Evolutionary conservation across 768 basidiomycete genomes (phyloP).

Genomic region (Psilocybe tampanensis): DNA sequence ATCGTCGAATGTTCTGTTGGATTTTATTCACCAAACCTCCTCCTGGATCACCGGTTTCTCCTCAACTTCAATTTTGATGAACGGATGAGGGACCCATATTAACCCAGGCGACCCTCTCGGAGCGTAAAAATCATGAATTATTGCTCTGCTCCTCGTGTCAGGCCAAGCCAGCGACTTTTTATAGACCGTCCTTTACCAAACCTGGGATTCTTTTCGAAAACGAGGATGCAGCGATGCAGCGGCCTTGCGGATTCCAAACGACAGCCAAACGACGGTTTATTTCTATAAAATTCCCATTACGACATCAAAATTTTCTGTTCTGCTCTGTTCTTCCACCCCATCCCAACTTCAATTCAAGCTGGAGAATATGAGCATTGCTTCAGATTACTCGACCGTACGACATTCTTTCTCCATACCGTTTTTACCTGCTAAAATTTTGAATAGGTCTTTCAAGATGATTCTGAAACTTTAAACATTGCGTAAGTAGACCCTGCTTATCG

Average conservation of each 20-base stretch:
- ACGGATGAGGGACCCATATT: not conserved
- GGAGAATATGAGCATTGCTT: not conserved
- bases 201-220: not conserved
- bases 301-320: not conserved
- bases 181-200: not conserved
- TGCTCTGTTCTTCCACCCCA: not conserved
- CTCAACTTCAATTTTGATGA: not conserved
- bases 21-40: no score
- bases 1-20: no score
- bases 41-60: no score
- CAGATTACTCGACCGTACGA: not conserved
- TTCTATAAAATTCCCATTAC: not conserved
- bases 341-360: not conserved
- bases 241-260: conserved; percentile 9
- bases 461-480: conserved; percentile 17
- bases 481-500: not conserved
- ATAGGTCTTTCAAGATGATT: conserved; percentile 16
- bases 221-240: conserved; percentile 9
- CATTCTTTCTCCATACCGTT: not conserved
- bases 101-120: not conserved
- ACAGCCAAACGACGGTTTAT: not conserved
- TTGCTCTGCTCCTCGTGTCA: not conserved
- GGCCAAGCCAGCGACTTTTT: not conserved
- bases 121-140: not conserved
- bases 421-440: not conserved